Base-by-base conservation (phyloP, 2,329 filamentous ascomycete species). In the Penicillium crustosum region DNA sequence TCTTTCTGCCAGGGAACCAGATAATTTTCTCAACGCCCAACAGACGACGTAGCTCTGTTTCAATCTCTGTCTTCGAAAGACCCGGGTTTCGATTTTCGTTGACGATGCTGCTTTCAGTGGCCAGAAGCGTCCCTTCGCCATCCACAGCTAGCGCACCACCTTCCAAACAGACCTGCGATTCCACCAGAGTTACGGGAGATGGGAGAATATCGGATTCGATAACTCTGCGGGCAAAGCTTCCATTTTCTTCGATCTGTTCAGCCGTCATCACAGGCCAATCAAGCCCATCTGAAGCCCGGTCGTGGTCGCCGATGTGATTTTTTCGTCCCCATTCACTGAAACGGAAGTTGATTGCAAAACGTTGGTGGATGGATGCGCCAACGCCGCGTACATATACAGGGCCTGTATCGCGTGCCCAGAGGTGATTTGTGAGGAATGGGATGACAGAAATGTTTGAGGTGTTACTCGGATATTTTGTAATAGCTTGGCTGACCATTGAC, bases 111-210 rank as follows among this genome's bases (percentile, higher is more conserved):
- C 68, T 73, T 41, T 71, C 69, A 4, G 65, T 66, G 17, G 58
- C 68, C 2, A 72, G 49, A 9, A 73, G 64, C 4, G 66, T 71
- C 10, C 70, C 70, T 25, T 72, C 63, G 1, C 70, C 70, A 54
- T 73, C 70, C 12, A 65, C 60, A 41, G 66, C 70, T 7, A 72
- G 48, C 9, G 63, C 67, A 2, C 70, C 70, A 3, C 70, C 70
- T 54, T 73, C 70, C 2, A 66, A 27, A 8, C 58, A 52, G 29
- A 71, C 21, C 6, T 33, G 50, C 2, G 67, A 68, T 35, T 61
- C 61, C 2, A 67, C 49, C 6, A 23, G n/a, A 9, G 47, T 60
- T 13, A 65, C 65, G 5, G 47, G 41, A 4, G 58, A 58, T 0
- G 63, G 61, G 6, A 25, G 53, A 2, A 12, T 0, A 19, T 66